Conservation (phyloP, 257 asterid genomes). For the Fraxinus quadrangulata region DNA sequence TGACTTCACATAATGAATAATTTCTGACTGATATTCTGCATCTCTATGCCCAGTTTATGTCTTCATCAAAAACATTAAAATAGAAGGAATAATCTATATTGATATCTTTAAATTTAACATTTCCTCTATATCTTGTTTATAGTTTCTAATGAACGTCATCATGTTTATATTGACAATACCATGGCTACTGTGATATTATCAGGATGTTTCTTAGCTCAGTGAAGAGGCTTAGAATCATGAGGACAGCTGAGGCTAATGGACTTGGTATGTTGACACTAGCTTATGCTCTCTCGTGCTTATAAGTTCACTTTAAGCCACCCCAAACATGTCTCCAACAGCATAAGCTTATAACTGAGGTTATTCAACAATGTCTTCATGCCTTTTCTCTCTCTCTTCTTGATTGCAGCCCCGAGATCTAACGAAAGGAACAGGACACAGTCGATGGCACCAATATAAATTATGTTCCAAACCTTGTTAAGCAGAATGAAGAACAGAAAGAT, state of each 20-base stretch:
- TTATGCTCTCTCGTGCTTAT: not conserved
- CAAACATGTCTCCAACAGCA: not conserved
- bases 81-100: not conserved
- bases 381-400: not conserved
- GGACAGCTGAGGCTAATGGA: conserved; percentile 75
- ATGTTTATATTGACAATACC: conserved; percentile 10
- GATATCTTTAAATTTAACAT: not conserved
- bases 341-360: not conserved
- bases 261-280: conserved; percentile 41
- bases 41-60: not conserved
- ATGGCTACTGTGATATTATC: conserved; percentile 27
- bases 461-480: not conserved
- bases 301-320: not conserved
- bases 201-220: conserved; percentile 80
- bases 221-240: conserved; percentile 78
- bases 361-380: not conserved
- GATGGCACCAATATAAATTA: conserved; percentile 34
- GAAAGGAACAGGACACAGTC: conserved; percentile 38
- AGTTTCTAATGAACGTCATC: conserved; percentile 2
- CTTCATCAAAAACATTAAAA: not conserved
- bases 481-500: conserved; percentile 29
- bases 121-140: not conserved
- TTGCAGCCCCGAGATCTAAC: conserved; percentile 54
- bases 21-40: not conserved
- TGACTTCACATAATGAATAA: not conserved